Conservation (phyloP, 2,329 filamentous ascomycete species). For the Penicillium hordei region DNA sequence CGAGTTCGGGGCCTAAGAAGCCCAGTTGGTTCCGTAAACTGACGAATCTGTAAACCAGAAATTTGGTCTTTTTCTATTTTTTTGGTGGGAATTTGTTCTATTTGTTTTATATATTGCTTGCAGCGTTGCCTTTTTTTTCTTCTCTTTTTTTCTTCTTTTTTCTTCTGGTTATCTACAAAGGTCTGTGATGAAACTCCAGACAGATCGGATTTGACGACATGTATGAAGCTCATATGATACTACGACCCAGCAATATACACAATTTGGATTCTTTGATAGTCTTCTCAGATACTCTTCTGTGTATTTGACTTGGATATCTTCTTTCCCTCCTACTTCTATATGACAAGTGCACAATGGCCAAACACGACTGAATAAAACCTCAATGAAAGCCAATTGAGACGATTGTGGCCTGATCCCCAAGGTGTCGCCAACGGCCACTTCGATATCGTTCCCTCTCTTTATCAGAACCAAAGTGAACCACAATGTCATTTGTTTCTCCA, state of each 20-base stretch:
- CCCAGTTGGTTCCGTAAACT: slow-evolving; percentile 48
- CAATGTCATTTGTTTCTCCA: background rate
- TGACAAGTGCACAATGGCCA: too few species aligned
- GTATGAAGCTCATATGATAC: slow-evolving; percentile 9
- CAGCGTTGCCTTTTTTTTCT: slow-evolving; percentile 5
- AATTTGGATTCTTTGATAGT: background rate
- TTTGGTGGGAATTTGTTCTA: background rate
- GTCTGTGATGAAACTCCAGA: background rate
- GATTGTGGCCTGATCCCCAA: background rate
- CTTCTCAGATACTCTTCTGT: background rate
- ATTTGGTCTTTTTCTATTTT: background rate
- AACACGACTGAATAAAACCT: too few species aligned
- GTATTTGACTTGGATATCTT: background rate
- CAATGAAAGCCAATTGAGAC: background rate
- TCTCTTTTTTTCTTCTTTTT: background rate
- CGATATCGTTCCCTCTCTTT: background rate
- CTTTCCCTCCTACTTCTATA: too few species aligned
- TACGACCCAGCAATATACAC: slow-evolving; percentile 5
- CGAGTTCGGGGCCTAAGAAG: slow-evolving; percentile 35
- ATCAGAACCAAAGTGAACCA: background rate
- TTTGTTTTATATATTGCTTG: slow-evolving; percentile 5
- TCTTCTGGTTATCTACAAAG: background rate
- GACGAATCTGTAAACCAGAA: slow-evolving; percentile 31
- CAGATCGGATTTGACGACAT: slow-evolving; percentile 5
- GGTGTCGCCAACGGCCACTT: background rate